Evolutionary conservation across 2,329 filamentous ascomycete species (phyloP).

Genomic region (Diaporthe sp.): DNA sequence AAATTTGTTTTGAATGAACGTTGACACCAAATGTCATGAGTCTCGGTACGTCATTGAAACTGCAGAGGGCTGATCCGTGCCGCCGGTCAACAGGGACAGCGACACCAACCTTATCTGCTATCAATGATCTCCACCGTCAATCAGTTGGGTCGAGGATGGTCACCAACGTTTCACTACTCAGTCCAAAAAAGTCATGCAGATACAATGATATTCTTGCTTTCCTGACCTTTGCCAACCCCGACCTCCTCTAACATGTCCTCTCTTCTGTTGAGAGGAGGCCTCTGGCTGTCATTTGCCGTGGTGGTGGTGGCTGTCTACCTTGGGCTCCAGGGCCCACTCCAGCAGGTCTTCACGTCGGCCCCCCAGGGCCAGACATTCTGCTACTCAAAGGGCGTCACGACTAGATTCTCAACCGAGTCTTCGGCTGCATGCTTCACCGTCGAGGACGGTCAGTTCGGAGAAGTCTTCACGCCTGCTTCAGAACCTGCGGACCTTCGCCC

Average conservation of each 20-base stretch:
- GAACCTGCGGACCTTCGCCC: conserved; percentile 50
- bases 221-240: not conserved
- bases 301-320: conserved; percentile 38
- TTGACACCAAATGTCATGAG: not conserved
- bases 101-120: conserved; percentile 32
- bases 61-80: conserved; percentile 4
- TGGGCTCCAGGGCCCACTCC: conserved; percentile 37
- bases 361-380: conserved; percentile 53
- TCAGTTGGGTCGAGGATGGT: not conserved
- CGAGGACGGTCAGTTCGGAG: conserved; percentile 63
- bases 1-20: not conserved
- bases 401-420: conserved; percentile 55
- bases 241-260: conserved; percentile 15
- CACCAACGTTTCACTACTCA: not conserved
- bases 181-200: not conserved
- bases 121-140: conserved; percentile 12
- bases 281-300: conserved; percentile 37
- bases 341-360: conserved; percentile 27
- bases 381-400: conserved; percentile 59
- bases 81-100: not conserved
- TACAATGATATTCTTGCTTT: not conserved
- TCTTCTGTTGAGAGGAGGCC: conserved; percentile 30
- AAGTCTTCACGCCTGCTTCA: conserved; percentile 55
- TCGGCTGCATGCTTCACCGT: conserved; percentile 70
- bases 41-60: conserved; percentile 11